Evolutionary conservation across 345 rosid genomes (phyloP), one percentile per base, ranked within the genome.

Genomic region (Odontarrhena argentea): DNA sequence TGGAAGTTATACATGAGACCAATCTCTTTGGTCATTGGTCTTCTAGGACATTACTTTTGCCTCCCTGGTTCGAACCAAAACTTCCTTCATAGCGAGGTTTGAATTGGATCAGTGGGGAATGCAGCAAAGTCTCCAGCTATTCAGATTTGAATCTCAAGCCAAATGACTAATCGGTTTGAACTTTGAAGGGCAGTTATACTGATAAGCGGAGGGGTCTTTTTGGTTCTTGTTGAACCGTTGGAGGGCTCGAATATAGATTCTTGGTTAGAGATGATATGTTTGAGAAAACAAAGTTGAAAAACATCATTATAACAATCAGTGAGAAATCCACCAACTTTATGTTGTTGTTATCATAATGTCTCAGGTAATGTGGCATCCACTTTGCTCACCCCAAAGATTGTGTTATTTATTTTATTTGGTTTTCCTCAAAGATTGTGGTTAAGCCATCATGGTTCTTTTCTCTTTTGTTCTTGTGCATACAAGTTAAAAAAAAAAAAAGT

Each of bases 311-410:
- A 35, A 65, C 61, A 73, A 44, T 18, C 22, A 59, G 61, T 65
- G 71, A 50, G 66, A 65, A 24, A 35, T 65, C 61, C 71, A 65
- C 71, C 67, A 59, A 51, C 76, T 73, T 73, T 57, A 42, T 41
- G 9, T 71, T 64, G 22, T 41, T 26, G 25, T 64, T 57, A 14
- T 65, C 13, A 65, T 73, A 14, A 65, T 72, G 55, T 65, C 45
- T 71, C 38, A 44, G 28, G 67, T 51, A 36, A 62, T 70, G 68
- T 62, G 56, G 66, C 61, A 50, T 72, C 76, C 76, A 72, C 70
- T 72, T 48, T 41, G 70, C 49, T 53, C 70, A 56, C 34, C 55
- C 57, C 66, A 44, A 44, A 44, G 48, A 44, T 44, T 44, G 48
- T 44, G 48, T 14, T 44, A 32, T 50, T 30, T 50, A 8, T 22